phyloP scores from a whole-genome alignment of 345 rosid species.

The Salix arbutifolia region DNA sequence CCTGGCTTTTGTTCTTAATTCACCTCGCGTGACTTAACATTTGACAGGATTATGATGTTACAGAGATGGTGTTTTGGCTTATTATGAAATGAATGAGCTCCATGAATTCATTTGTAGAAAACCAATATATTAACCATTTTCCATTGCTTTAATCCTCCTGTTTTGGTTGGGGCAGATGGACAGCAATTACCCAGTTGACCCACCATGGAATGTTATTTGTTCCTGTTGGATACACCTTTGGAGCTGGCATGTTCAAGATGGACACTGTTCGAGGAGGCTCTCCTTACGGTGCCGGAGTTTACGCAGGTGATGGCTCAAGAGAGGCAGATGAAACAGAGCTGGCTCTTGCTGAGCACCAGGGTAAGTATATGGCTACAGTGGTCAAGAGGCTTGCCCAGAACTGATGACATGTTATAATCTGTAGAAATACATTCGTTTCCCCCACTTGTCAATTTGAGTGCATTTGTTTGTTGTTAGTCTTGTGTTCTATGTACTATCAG shows the following conservation, averaged over 20 bases:
- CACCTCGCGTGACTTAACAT: not conserved
- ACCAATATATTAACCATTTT: not conserved
- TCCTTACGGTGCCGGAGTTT: conserved; percentile 62
- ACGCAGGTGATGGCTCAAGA: conserved; percentile 53
- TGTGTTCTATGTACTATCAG: conserved; percentile 11
- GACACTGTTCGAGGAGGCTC: conserved; percentile 50
- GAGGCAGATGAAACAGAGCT: conserved; percentile 45
- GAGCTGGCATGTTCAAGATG: conserved; percentile 50
- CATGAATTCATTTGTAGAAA: not conserved
- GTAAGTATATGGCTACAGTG: conserved; percentile 49
- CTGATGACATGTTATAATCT: not conserved
- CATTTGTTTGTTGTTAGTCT: conserved; percentile 18
- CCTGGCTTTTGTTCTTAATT: not conserved
- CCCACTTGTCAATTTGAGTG: conserved; percentile 7
- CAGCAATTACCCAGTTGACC: conserved; percentile 56
- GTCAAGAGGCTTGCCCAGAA: conserved; percentile 43
- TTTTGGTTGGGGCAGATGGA: conserved; percentile 45
- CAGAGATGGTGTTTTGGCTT: not conserved
- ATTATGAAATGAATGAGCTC: not conserved
- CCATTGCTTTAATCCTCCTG: not conserved
- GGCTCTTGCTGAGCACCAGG: conserved; percentile 59
- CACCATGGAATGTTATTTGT: conserved; percentile 65
- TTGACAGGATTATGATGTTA: not conserved
- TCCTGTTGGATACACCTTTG: conserved; percentile 59
- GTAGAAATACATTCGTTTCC: not conserved